A percentile compares a stretch with the other conserved stretches of the same genome.
These are phyloP conservation scores for Backusella tuberculispora DNA, from an alignment of 192 early-diverging fungal genomes.

Conservation along the genomic window DNA sequence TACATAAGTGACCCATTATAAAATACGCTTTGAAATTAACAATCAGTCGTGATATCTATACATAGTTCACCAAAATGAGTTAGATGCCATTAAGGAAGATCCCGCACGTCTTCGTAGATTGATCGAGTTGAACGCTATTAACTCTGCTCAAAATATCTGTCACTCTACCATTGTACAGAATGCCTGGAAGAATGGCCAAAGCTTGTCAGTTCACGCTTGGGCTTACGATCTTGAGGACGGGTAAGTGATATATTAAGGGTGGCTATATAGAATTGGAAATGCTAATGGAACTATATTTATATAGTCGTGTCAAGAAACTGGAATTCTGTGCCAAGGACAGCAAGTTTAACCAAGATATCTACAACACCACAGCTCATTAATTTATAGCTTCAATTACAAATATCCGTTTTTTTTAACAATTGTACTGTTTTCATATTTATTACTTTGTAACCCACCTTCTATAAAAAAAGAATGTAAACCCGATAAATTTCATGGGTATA, in stretches of 20 bases:
- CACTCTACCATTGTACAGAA: conserved; percentile 79
- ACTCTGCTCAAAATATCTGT: conserved; percentile 70
- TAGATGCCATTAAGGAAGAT: conserved; percentile 47
- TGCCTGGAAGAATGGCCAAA: conserved; percentile 78
- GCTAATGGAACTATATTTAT: background rate
- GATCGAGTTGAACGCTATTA: conserved; percentile 78
- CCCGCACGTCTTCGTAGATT: conserved; percentile 52
- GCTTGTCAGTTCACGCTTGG: conserved; percentile 77
- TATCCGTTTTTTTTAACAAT: background rate
- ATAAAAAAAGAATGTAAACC: background rate
- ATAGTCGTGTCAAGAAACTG: conserved; percentile 13
- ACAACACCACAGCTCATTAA: background rate
- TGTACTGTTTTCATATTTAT: background rate
- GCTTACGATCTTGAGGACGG: conserved; percentile 68
- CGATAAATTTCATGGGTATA: background rate
- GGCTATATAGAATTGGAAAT: background rate
- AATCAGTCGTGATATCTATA: background rate
- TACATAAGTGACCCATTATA: conserved; percentile 7
- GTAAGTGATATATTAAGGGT: background rate
- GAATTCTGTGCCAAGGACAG: conserved; percentile 1
- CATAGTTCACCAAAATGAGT: conserved; percentile 38
- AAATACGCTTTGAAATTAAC: background rate
- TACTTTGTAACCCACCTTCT: background rate
- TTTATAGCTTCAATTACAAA: background rate
- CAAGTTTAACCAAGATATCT: background rate